Conservation (phyloP, 768 basidiomycete genomes). For the Boletus rex-veris region DNA sequence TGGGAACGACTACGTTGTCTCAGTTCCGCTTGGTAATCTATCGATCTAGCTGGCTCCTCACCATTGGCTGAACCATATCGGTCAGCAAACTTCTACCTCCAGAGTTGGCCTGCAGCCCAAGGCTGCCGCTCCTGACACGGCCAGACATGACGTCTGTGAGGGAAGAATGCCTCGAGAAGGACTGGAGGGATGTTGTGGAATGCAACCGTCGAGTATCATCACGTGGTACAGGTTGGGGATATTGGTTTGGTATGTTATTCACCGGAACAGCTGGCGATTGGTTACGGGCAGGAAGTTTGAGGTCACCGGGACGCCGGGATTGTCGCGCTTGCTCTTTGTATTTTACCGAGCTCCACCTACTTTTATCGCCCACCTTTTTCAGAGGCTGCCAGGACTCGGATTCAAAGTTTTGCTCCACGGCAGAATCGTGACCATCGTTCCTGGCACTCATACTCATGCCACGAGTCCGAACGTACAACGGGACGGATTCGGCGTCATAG, state of each 20-base stretch:
- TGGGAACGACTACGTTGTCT: conserved; percentile 21
- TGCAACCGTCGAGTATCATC: conserved; percentile 40
- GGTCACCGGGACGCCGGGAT: conserved; percentile 52
- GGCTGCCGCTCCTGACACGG: conserved; percentile 59
- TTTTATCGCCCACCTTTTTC: conserved; percentile 39
- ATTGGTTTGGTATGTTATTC: conserved; percentile 33
- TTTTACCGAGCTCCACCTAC: conserved; percentile 48
- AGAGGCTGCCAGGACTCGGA: conserved; percentile 49
- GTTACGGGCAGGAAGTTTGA: conserved; percentile 58
- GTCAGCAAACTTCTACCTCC: conserved; percentile 14
- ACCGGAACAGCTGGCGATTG: conserved; percentile 35
- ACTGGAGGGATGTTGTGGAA: conserved; percentile 38
- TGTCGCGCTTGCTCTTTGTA: conserved; percentile 41
- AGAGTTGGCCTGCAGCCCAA: conserved; percentile 41
- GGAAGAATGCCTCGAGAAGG: conserved; percentile 32
- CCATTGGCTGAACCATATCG: conserved; percentile 22
- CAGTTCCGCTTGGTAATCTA: conserved; percentile 2
- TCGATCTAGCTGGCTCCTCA: conserved; percentile 14
- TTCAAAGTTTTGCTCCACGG: conserved; percentile 46
- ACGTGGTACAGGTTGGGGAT: conserved; percentile 34
- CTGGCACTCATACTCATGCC: conserved; percentile 54
- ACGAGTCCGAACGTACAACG: conserved; percentile 45
- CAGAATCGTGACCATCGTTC: conserved; percentile 39
- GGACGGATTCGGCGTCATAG: conserved; percentile 24
- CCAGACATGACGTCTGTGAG: conserved; percentile 37